Evolutionary conservation across 345 rosid genomes (phyloP), one percentile per base, ranked within the genome.

Genomic region (Carallia brachiata): DNA sequence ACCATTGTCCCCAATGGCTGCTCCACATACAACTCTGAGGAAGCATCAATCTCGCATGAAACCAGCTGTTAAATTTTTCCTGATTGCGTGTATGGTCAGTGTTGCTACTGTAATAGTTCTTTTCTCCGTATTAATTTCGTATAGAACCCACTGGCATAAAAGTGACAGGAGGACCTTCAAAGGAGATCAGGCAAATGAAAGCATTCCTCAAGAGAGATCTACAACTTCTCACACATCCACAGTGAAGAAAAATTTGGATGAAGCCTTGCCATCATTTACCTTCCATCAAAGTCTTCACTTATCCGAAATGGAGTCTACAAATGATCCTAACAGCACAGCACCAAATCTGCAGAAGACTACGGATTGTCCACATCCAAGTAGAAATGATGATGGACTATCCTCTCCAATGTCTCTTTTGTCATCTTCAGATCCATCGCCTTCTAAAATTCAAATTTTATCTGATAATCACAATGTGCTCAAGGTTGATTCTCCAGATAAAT

Each of bases 81-180:
- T 93, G 54, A 86, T 89, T 70, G 84, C 79, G 7, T 88, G 95
- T 65, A 81, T 90, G 68, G 79, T 90, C 67, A 83, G 88, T 18
- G 81, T 80, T 72, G 77, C 69, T 70, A 61, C 69, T 39, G 58
- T 86, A 30, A 68, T 90, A 12, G 85, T 80, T 67, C 76, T 87
- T 69, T 70, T 82, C 7, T 85, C 77, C 67, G 69, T 82, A 6
- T 55, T 82, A 69, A 59, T 93, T 44, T 78, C 75, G 62, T 79
- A 71, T 68, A 62, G 77, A 68, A 73, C 55, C 54, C 67, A 53
- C 62, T 47, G 73, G 81, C 71, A 39, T 74, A 81, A 71, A 55
- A 62, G 52, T 60, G 66, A 64, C 9, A 70, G 61, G 76, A 78
- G 73, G 23, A 68, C 44, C 69, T 74, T 57, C 55, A 77, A 70